Base-by-base conservation (phyloP, 148 eudicot species). In the Suaeda aralocaspica region DNA sequence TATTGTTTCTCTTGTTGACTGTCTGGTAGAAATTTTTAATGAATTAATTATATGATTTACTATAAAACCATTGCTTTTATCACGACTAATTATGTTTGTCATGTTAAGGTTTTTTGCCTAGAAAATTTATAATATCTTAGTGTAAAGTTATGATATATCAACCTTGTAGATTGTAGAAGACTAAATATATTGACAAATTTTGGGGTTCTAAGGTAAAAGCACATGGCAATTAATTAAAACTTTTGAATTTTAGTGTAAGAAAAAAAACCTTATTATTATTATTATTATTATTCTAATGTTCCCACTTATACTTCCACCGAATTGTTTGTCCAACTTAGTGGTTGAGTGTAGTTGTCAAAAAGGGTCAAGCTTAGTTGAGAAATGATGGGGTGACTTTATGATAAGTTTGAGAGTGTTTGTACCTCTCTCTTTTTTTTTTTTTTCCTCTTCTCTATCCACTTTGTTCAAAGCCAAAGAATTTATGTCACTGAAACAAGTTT, bases 281-380 rank as follows among this genome's bases (percentile, higher is more conserved):
- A 45, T 48, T n/a, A n/a, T n/a, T n/a, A n/a, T n/a, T n/a, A 74
- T 11, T 49, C 50, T 67, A 62, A 63, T 78, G 73, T 68, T 73
- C 55, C 73, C 71, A 67, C 69, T 73, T 63, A 66, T 51, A n/a
- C n/a, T 61, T 62, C 19, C 76, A 74, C 79, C 74, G 59, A 44
- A 52, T 69, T 70, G 26, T 66, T 68, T 76, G 83, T 84, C 76
- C 59, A 74, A 74, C 75, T 67, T 70, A 84, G 85, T 82, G 77
- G 81, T 81, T 77, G 75, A 67, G 62, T 66, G 59, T 36, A 29
- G 78, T 79, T 78, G 78, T 53, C 72, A 73, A 65, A n/a, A 66
- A 65, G 52, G 69, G 76, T 70, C 77, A 69, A 73, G 52, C 71
- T 64, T 78, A 68, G 70, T 69, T 68, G 72, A 30, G 60, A 61